Evolutionary conservation across 2,329 filamentous ascomycete genomes (phyloP).

Genomic region (Whalleya microplaca): DNA sequence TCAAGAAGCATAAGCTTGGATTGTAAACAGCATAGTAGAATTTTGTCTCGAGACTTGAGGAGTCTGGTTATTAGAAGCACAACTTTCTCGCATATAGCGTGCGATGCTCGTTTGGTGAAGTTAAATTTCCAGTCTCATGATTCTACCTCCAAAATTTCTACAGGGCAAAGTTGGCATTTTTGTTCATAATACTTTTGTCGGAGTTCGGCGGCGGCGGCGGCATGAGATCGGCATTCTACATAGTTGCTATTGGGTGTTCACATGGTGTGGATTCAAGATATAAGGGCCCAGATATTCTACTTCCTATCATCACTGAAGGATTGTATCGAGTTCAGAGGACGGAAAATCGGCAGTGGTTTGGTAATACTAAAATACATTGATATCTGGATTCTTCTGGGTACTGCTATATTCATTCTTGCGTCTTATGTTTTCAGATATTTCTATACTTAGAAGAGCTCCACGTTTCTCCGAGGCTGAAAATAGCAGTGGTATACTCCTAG

Average conservation of each 20-base stretch:
- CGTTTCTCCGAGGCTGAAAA: no score
- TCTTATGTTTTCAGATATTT: no score
- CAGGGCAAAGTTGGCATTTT: background rate
- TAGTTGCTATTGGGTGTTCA: background rate
- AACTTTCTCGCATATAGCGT: background rate
- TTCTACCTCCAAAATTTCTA: background rate
- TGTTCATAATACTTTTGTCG: background rate
- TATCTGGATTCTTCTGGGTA: no score
- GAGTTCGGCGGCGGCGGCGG: background rate
- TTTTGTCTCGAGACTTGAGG: background rate
- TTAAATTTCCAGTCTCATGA: background rate
- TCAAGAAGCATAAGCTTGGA: slow-evolving; percentile 83
- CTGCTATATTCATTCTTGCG: no score
- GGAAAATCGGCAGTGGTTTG: background rate
- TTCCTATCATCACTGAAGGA: background rate
- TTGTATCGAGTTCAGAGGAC: background rate
- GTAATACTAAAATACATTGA: background rate
- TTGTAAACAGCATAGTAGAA: slow-evolving; percentile 35
- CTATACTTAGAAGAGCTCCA: no score
- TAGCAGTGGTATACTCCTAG: no score
- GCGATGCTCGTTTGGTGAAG: background rate
- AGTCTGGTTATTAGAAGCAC: background rate
- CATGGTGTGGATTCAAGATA: background rate
- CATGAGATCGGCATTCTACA: background rate
- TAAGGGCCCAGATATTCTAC: no score